Base-by-base conservation (phyloP, 2,329 filamentous ascomycete species). In the Tolypocladium paradoxum region DNA sequence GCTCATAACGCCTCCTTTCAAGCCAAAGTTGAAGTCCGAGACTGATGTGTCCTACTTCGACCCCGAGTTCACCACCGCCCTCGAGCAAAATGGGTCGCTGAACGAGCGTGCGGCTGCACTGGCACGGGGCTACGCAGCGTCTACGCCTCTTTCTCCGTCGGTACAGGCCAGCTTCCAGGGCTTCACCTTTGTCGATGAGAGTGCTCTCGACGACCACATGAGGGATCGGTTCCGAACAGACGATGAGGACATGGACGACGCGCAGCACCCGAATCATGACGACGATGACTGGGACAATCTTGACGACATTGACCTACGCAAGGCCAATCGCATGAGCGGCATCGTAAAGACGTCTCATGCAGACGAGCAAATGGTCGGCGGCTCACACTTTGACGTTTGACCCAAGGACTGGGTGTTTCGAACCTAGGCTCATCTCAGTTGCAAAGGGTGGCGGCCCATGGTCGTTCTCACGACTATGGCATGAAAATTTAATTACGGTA, bases 111-210 rank as follows among this genome's bases (percentile, higher is more conserved):
- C 93, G 5, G 89, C 90, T 16, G 89, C 89, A 8, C 70, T 97
- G 49, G 90, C 92, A 18, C 84, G 85, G 54, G 91, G 91, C 37
- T 88, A 93, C 65, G 85, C 88, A 6, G 88, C 90, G 8, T 95
- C 89, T 16, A 99, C 93, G 0, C 93, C 93, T 0, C 76, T 99
- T 27, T 96, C 90, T 16, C 93, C 93, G 0, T 95, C 90, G 2
- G 91, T 96, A 72, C 93, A 99, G 71, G 93, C 92, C 57, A 96
- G 97, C 66, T 99, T 99, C 76, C 89, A 93, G 64, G 93, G 93
- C 35, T 99, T 99, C 70, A 99, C 93, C 0, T 99, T 95, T 68
- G 93, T 97, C n/a, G 93, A 97, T 62, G 92, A 97, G 72, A 96
- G 89, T 64, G 88, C 89, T 2, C 84, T 99, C 53, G 91, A 97